These are phyloP conservation scores for Acidomyces sp. DNA, from an alignment of 495 filamentous ascomycete species.

Conservation along the genomic window DNA sequence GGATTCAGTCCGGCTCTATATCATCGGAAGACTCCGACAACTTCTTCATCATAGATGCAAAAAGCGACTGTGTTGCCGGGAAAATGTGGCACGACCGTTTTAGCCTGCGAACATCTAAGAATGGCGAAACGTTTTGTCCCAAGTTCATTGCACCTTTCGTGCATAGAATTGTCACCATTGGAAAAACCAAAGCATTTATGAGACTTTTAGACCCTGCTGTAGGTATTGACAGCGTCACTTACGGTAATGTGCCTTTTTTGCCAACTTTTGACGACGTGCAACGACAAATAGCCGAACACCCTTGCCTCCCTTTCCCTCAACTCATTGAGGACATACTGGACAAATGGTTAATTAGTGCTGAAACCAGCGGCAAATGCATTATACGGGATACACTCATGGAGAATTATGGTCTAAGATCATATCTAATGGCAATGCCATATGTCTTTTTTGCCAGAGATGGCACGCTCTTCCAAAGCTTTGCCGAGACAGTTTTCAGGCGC, in stretches of 20 bases:
- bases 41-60: conserved; percentile 59
- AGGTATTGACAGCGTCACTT: background rate
- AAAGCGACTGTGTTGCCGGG: conserved; percentile 43
- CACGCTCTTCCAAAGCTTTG: conserved; percentile 45
- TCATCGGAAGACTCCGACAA: conserved; percentile 36
- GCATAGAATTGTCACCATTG: conserved; percentile 64
- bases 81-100: conserved; percentile 69
- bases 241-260: background rate
- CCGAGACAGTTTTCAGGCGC: conserved; percentile 59
- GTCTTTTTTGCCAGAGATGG: conserved; percentile 67
- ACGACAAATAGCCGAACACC: too few species aligned
- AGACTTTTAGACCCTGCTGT: conserved; percentile 38
- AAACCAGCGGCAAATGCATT: conserved; percentile 52
- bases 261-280: background rate
- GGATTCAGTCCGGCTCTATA: conserved; percentile 75
- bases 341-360: conserved; percentile 50
- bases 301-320: conserved; percentile 3
- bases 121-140: conserved; percentile 49
- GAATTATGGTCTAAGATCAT: conserved; percentile 51
- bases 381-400: conserved; percentile 54
- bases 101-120: conserved; percentile 41
- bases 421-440: conserved; percentile 52
- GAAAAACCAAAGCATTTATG: conserved; percentile 77
- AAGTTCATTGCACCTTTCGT: conserved; percentile 57
- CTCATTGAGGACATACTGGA: conserved; percentile 58